A percentile compares a stretch with the other conserved stretches of the same genome.
These are phyloP conservation scores for Saturnispora bothae DNA, from an alignment of 805 yeast species.

Conservation along the genomic window DNA sequence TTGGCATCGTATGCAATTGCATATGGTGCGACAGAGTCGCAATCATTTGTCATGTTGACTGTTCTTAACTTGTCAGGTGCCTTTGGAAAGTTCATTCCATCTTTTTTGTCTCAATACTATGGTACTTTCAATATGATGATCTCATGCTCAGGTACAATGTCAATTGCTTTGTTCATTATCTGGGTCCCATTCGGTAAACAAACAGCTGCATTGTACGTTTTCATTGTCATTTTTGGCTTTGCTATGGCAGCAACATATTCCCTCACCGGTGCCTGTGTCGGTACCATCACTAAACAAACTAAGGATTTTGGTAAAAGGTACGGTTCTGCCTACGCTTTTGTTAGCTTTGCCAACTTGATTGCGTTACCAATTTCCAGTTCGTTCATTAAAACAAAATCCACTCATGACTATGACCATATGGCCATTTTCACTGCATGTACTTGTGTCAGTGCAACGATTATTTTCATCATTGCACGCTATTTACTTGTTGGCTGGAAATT, in stretches of 20 bases:
- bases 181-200: constrained; percentile 55
- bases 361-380: constrained; percentile 36
- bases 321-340: constrained; percentile 54
- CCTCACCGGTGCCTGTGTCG: constrained; percentile 53
- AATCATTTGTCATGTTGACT: constrained; percentile 37
- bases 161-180: constrained; percentile 36
- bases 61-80: constrained; percentile 36
- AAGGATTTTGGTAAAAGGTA: constrained; percentile 57
- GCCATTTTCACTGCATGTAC: constrained; percentile 24
- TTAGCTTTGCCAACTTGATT: constrained; percentile 39
- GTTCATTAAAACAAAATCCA: constrained; percentile 26
- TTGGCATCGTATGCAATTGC: constrained; percentile 43
- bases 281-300: constrained; percentile 41
- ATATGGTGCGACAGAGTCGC: constrained; percentile 33
- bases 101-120: constrained; percentile 25
- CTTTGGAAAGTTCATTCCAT: constrained; percentile 26
- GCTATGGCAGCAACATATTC: constrained; percentile 50
- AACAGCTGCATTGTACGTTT: constrained; percentile 36
- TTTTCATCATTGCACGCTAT: constrained; percentile 36
- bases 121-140: constrained; percentile 47
- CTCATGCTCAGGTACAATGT: constrained; percentile 36
- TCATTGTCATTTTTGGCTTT: constrained; percentile 45
- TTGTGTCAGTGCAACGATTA: constrained; percentile 24
- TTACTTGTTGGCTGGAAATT: constrained; percentile 34
- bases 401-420: constrained; percentile 26